Conservation (phyloP, 1,284 basidiomycete genomes). For the Tremellales sp. region DNA sequence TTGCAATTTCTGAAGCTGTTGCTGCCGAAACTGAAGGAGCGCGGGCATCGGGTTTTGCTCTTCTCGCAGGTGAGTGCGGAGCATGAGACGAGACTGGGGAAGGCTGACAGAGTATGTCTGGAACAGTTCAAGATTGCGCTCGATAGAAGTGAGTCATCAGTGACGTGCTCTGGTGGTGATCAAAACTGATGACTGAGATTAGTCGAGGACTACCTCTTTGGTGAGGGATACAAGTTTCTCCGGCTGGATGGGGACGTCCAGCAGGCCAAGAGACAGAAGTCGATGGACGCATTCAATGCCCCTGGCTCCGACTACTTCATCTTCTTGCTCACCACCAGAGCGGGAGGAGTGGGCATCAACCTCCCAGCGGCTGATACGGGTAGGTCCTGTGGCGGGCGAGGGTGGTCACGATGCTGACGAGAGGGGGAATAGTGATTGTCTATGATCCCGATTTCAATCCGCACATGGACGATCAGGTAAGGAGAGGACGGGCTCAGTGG, state of each 20-base stretch:
- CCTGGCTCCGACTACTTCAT: constrained; percentile 82
- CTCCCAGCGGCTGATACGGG: constrained; percentile 55
- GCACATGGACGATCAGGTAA: constrained; percentile 56
- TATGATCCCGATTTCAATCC: constrained; percentile 94
- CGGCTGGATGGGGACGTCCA: constrained; percentile 89
- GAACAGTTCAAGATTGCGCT: constrained; percentile 86
- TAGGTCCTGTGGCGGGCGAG: constrained; percentile 17
- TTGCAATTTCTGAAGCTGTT: constrained; percentile 75
- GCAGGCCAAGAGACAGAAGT: constrained; percentile 79
- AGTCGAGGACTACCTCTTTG: constrained; percentile 87
- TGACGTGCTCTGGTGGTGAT: no score
- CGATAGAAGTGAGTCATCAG: constrained; percentile 60
- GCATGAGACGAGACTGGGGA: no score
- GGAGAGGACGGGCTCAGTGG: constrained; percentile 3
- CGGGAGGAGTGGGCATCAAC: constrained; percentile 95
- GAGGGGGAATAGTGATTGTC: constrained; percentile 67
- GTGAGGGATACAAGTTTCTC: constrained; percentile 84
- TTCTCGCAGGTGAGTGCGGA: constrained; percentile 97
- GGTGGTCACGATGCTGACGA: constrained; percentile 9
- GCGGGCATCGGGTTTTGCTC: constrained; percentile 88
- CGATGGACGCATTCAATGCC: constrained; percentile 90
- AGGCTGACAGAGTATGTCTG: constrained; percentile 10
- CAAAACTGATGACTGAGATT: no score
- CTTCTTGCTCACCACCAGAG: constrained; percentile 88
- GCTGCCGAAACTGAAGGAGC: constrained; percentile 79